Conservation (phyloP, 2,329 filamentous ascomycete species). For the Sporothrix dimorphospora region DNA sequence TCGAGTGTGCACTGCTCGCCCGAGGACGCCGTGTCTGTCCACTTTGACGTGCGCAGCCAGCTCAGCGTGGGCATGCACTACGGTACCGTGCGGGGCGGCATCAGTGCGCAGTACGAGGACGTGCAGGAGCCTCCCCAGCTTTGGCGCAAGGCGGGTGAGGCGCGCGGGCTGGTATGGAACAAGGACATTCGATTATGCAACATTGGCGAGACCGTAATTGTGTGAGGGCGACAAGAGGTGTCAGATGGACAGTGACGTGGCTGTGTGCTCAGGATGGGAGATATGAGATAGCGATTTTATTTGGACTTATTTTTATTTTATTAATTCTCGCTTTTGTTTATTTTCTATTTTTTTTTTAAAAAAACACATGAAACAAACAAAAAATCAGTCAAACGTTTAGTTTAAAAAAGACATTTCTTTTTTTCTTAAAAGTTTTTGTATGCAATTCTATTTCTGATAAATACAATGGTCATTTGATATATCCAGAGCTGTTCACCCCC, state of each 20-base stretch:
- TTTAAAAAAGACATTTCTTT: neutral
- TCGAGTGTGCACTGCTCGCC: slow-evolving; percentile 84
- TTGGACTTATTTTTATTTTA: neutral
- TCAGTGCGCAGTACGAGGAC: slow-evolving; percentile 51
- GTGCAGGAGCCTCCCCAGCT: slow-evolving; percentile 67
- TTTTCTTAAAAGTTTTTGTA: neutral
- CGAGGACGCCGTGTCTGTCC: slow-evolving; percentile 85
- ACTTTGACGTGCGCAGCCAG: slow-evolving; percentile 77
- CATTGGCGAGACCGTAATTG: slow-evolving; percentile 59
- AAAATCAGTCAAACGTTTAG: too few species aligned
- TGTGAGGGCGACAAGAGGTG: neutral
- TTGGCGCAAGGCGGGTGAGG: slow-evolving; percentile 61
- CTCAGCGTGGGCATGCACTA: slow-evolving; percentile 89
- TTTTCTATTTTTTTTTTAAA: neutral
- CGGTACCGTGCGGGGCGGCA: slow-evolving; percentile 58
- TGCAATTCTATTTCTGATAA: neutral
- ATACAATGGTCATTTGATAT: neutral
- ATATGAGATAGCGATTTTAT: neutral
- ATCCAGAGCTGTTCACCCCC: neutral
- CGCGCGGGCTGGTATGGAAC: slow-evolving; percentile 56
- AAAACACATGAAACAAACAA: too few species aligned
- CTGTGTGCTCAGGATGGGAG: neutral
- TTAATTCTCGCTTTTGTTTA: neutral
- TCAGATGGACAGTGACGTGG: neutral
- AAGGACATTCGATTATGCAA: slow-evolving; percentile 66